These are phyloP conservation scores for Metschnikowia shivogae DNA, from an alignment of 805 yeast species.

Conservation along the genomic window DNA sequence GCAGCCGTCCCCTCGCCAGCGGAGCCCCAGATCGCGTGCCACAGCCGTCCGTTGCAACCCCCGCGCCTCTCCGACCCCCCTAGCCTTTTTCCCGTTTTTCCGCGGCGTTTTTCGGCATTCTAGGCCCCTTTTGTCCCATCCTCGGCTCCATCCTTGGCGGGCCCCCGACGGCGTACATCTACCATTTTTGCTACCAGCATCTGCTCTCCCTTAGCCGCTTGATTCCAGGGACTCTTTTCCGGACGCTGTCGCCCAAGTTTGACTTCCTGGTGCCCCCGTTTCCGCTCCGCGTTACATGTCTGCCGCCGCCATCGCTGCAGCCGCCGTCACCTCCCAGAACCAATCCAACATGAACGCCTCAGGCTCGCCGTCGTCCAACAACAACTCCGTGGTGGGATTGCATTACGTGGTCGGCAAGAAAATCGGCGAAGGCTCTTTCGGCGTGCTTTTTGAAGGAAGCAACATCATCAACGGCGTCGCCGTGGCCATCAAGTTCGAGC, in stretches of 20 bases:
- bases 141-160: neutral
- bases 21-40: constrained; percentile 2
- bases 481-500: constrained; percentile 80
- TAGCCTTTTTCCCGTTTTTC: neutral
- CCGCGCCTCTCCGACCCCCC: neutral
- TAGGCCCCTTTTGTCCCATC: neutral
- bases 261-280: neutral
- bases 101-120: neutral
- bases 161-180: neutral
- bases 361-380: constrained; percentile 20
- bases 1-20: constrained; percentile 2
- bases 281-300: constrained; percentile 15
- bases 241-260: neutral
- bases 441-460: constrained; percentile 77
- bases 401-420: constrained; percentile 80
- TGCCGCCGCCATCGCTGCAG: constrained; percentile 40
- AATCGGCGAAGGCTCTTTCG: constrained; percentile 86
- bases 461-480: constrained; percentile 61
- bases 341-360: constrained; percentile 18
- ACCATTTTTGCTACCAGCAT: neutral
- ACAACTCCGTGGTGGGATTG: constrained; percentile 48
- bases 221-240: neutral
- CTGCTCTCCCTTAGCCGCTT: neutral
- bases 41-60: neutral
- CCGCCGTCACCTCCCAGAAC: constrained; percentile 26